Evolutionary conservation across 1,284 basidiomycete genomes (phyloP), one percentile per base, ranked within the genome.

Genomic region (Cryptococcus deneoformans): DNA sequence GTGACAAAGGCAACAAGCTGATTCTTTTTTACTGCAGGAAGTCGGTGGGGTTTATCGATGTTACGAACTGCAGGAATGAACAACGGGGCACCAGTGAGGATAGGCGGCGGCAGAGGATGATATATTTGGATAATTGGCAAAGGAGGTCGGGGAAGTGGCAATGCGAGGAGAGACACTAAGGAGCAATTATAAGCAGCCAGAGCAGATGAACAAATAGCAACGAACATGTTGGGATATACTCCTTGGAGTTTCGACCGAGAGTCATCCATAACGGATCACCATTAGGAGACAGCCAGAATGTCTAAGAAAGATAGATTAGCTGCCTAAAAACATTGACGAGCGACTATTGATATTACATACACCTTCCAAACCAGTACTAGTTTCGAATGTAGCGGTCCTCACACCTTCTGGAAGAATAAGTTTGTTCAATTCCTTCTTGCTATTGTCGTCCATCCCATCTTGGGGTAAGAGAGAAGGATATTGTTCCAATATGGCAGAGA

Each of bases 211-310:
- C 11, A 29, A 5, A 29, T 5, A 29, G 3, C 2, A 12, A 60
- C 67, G 11, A 64, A 85, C 86, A 78, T 44, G 88, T 88, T 10
- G 89, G 89, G 45, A 90, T 82, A 35, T 79, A 61, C 83, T 85
- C 56, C 83, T 83, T 57, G 79, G 82, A 69, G 7, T 65, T 70
- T 14, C 71, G 55, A 42, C 88, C 88, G 37, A 88, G 72, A 0
- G 84, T 84, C 71, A 92, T 89, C 89, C 90, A 92, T 24, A 92
- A 77, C 1, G 90, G 89, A 68, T 90, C 85, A 11, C 88, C 87
- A 34, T 86, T 84, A 1, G 82, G 73, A 4, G 84, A 82, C 29
- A 58, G 44, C 51, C 56, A 63, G 40, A 63, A 63, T 12, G 58
- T 56, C 61, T 63, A 34, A 14, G 29, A 24, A 34, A 14, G 29